Percentiles rank a stretch among this genome's conserved stretches.
Conservation (phyloP, 768 basidiomycete species). For the Tephrocybe sp. region DNA sequence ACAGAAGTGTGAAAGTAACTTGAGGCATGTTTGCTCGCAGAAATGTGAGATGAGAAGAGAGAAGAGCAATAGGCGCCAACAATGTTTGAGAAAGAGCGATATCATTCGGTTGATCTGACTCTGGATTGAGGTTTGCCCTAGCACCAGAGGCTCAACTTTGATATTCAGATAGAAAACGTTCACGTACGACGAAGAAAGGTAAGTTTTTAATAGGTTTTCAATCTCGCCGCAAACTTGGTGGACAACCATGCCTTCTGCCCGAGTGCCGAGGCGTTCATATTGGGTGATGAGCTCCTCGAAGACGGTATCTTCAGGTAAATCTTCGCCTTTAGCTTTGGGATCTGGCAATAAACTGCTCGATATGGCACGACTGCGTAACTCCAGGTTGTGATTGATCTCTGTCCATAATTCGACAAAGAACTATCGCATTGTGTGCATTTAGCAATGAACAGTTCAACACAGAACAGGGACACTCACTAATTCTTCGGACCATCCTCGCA, state of each 20-base stretch:
- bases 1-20: conserved; percentile 57
- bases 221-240: conserved; percentile 84
- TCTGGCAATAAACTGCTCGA: conserved; percentile 52
- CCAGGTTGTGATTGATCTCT: conserved; percentile 65
- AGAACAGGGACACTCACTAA: conserved; percentile 48
- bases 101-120: conserved; percentile 27
- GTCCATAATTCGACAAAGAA: conserved; percentile 92
- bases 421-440: conserved; percentile 40
- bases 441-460: not conserved
- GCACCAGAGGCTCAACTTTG: not conserved
- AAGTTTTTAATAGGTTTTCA: conserved; percentile 76
- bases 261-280: conserved; percentile 57
- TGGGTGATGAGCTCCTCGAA: conserved; percentile 75
- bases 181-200: conserved; percentile 45
- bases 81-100: conserved; percentile 68
- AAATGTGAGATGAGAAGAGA: conserved; percentile 77
- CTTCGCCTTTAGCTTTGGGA: conserved; percentile 29
- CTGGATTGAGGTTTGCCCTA: conserved; percentile 20
- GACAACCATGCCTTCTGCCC: conserved; percentile 89
- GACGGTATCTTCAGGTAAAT: conserved; percentile 60
- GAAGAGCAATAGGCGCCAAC: conserved; percentile 70
- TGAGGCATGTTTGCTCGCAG: conserved; percentile 66
- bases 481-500: conserved; percentile 89
- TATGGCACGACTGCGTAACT: conserved; percentile 55
- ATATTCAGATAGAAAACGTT: not conserved